Evolutionary conservation across 257 asterid genomes (phyloP), one percentile per base, ranked within the genome.

Genomic region (Phtheirospermum japonicum): DNA sequence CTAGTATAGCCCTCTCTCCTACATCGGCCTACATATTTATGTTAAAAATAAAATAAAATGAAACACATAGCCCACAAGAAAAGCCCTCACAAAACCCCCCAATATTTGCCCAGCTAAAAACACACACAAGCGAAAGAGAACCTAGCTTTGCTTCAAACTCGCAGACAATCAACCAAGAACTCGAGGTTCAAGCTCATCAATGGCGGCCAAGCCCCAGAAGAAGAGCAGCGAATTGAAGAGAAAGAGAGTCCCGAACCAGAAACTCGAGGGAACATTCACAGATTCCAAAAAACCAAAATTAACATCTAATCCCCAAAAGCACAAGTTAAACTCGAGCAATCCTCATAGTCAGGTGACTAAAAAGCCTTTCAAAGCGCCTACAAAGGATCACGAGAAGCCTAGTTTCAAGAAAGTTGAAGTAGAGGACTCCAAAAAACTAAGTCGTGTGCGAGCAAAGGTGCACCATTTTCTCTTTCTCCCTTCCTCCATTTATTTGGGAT

Each of bases 391-490:
- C 69, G 63, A 67, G 17, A 75, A 77, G 57, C 72, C 70, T 18
- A 45, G 14, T 42, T 60, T 18, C 52, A 74, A 67, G 68, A 79
- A 73, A 45, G 86, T 65, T 7, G 90, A 69, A 11, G 66, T 20
- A 42, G 75, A 43, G 33, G 77, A 76, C 59, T 28, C 66, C 63
- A 92, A 85, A 75, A 76, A 79, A 45, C 54, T 71, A 17, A 68
- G 82, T 53, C 97, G 97, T 73, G 12, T 80, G 45, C 87, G 71
- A 4, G 75, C 95, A 67, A 87, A 89, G 95, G 99, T 85, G 59
- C 69, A 20, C 13, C 57, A 39, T 55, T 70, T 73, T 48, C 43
- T 7, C 12, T 42, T 20, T 9, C 2, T 0, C 6, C 5, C 5
- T 33, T 45, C 45, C 55, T 3, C 0, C 14, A 2, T 20, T 52